These are phyloP conservation scores for Dendrocalamus sinicus DNA, from an alignment of 176 grass and related monocot genomes.

Conservation along the genomic window DNA sequence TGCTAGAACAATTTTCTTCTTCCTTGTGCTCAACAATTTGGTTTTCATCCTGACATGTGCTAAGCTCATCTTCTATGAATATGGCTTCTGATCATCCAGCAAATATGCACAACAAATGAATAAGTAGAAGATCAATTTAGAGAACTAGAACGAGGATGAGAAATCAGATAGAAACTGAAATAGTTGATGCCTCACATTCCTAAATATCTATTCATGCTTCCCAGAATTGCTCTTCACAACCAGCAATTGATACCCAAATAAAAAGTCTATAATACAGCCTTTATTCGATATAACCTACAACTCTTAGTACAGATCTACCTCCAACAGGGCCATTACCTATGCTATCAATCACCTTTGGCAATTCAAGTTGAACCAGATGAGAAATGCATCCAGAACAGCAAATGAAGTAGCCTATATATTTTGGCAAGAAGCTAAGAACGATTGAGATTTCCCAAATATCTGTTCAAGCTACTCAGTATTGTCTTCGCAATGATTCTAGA, in stretches of 20 bases:
- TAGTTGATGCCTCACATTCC: neutral
- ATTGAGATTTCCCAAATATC: neutral
- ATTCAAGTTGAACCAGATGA: neutral
- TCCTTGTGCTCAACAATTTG: conserved; percentile 18
- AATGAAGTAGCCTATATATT: neutral
- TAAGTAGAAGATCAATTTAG: neutral
- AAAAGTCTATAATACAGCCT: neutral
- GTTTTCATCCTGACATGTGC: conserved; percentile 24
- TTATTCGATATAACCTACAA: neutral
- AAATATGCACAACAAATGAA: conserved; percentile 27
- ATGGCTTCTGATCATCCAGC: conserved; percentile 7
- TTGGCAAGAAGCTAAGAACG: neutral
- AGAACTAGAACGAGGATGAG: conserved; percentile 11
- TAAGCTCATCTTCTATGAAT: conserved; percentile 41
- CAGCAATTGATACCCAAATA: neutral
- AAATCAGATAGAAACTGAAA: conserved; percentile 9
- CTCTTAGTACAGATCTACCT: neutral
- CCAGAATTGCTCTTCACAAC: neutral
- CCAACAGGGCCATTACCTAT: neutral
- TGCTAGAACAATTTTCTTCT: conserved; percentile 38
- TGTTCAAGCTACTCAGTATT: neutral
- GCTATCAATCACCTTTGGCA: neutral
- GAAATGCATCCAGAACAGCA: neutral
- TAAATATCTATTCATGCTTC: neutral
- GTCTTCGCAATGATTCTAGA: neutral